A percentile compares a stretch with the other conserved stretches of the same genome.
Evolutionary conservation across 768 basidiomycete species (phyloP).

Genomic region (Rhodotorula kratochvilovae): DNA sequence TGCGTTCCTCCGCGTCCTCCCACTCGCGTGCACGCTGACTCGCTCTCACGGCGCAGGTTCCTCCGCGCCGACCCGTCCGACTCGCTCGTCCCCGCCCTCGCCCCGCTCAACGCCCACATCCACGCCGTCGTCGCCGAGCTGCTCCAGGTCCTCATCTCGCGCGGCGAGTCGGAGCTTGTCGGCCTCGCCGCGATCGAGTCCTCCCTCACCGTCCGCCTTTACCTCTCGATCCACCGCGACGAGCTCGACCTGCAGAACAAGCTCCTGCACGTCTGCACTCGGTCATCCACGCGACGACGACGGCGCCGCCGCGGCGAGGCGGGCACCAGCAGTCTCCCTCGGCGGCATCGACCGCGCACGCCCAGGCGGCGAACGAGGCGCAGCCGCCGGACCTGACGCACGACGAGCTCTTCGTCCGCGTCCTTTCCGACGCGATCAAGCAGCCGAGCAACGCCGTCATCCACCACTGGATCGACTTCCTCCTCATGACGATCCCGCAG

Average conservation of each 20-base stretch:
- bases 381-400: slow-evolving; percentile 39
- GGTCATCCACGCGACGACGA: slow-evolving; percentile 53
- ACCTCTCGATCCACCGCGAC: slow-evolving; percentile 62
- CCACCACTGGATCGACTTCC: slow-evolving; percentile 95
- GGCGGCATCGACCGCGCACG: neutral
- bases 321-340: neutral
- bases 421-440: slow-evolving; percentile 74
- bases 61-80: slow-evolving; percentile 71
- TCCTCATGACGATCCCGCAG: slow-evolving; percentile 82
- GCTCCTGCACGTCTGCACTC: slow-evolving; percentile 83
- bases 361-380: neutral
- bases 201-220: slow-evolving; percentile 69
- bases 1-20: slow-evolving; percentile 44
- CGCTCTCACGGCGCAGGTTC: slow-evolving; percentile 53
- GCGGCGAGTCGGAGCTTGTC: slow-evolving; percentile 68
- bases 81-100: slow-evolving; percentile 55
- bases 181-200: slow-evolving; percentile 65
- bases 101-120: slow-evolving; percentile 59
- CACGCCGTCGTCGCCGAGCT: slow-evolving; percentile 75
- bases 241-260: slow-evolving; percentile 87
- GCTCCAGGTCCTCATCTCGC: slow-evolving; percentile 71
- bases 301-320: neutral
- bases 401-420: slow-evolving; percentile 69
- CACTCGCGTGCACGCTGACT: neutral
- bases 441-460: slow-evolving; percentile 69